Percentiles rank a stretch among this genome's conserved stretches.
Conservation (phyloP, 176 grass and related monocot genomes). For the Bolboschoenus planiculmis region DNA sequence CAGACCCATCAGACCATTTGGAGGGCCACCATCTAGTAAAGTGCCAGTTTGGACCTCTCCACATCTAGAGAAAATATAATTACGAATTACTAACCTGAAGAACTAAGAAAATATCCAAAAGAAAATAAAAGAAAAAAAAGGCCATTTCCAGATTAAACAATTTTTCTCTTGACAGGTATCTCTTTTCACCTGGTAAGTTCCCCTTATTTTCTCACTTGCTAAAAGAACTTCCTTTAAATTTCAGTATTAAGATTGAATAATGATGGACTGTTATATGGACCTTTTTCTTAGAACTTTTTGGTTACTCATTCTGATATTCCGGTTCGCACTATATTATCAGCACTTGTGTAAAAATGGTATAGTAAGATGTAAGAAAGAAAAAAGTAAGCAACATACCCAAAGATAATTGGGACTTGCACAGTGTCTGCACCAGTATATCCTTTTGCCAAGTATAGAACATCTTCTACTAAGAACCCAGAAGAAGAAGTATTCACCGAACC, state of each 20-base stretch:
- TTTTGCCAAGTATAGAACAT: conserved; percentile 28
- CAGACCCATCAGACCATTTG: conserved; percentile 59
- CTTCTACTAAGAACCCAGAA: conserved; percentile 35
- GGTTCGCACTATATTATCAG: too few species aligned
- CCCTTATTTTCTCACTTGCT: neutral
- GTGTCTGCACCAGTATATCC: neutral
- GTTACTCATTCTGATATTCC: neutral
- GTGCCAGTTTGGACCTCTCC: conserved; percentile 51
- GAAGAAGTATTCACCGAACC: conserved; percentile 25
- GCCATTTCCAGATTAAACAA: too few species aligned
- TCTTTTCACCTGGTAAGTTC: too few species aligned
- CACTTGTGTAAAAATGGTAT: too few species aligned
- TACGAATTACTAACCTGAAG: neutral
- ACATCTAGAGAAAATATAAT: neutral
- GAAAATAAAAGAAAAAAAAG: neutral
- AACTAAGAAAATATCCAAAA: neutral
- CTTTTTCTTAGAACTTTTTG: neutral
- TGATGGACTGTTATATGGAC: neutral
- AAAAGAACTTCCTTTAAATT: neutral
- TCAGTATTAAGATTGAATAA: neutral
- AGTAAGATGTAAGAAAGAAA: neutral
- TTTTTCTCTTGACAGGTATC: too few species aligned
- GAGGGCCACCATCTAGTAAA: conserved; percentile 17
- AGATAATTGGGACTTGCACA: conserved; percentile 24
- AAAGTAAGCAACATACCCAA: conserved; percentile 24